Percentiles rank a stretch among this genome's conserved stretches.
Conservation (phyloP, 2,329 filamentous ascomycete genomes). For the Exophiala xenobiotica region DNA sequence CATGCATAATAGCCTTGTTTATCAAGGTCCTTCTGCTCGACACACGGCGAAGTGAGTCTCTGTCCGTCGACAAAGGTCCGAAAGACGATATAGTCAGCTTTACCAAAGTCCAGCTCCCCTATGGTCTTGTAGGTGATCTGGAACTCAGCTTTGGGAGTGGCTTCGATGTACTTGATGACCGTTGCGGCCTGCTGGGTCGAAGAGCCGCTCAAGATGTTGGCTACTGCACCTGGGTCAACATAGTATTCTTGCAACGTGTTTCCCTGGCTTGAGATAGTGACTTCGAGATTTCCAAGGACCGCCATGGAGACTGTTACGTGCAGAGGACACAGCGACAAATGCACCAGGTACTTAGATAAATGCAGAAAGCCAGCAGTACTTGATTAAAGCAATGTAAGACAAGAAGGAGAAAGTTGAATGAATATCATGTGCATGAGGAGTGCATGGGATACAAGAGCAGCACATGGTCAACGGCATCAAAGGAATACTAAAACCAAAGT, state of each 20-base stretch:
- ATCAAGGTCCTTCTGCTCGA: neutral
- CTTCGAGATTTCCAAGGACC: slow-evolving; percentile 10
- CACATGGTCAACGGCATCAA: no score
- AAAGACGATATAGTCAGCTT: neutral
- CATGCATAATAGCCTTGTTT: no score
- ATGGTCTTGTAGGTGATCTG: neutral
- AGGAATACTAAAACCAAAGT: no score
- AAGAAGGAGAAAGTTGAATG: no score
- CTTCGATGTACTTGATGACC: slow-evolving; percentile 13
- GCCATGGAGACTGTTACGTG: no score
- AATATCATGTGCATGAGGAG: no score
- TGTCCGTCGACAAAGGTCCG: slow-evolving; percentile 2
- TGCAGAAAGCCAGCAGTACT: no score
- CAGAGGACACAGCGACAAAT: no score
- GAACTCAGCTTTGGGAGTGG: slow-evolving; percentile 4
- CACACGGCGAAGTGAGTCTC: neutral
- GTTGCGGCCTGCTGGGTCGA: neutral
- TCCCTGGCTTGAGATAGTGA: slow-evolving; percentile 5
- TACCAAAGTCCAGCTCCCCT: neutral
- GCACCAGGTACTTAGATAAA: no score
- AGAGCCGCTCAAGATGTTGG: neutral
- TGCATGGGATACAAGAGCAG: no score
- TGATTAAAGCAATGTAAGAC: no score
- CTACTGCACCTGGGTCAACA: neutral
- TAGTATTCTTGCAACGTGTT: neutral